A percentile compares a stretch with the other conserved stretches of the same genome.
Evolutionary conservation across 2,329 filamentous ascomycete genomes (phyloP).

Genomic region (Alternaria brassicicola): DNA sequence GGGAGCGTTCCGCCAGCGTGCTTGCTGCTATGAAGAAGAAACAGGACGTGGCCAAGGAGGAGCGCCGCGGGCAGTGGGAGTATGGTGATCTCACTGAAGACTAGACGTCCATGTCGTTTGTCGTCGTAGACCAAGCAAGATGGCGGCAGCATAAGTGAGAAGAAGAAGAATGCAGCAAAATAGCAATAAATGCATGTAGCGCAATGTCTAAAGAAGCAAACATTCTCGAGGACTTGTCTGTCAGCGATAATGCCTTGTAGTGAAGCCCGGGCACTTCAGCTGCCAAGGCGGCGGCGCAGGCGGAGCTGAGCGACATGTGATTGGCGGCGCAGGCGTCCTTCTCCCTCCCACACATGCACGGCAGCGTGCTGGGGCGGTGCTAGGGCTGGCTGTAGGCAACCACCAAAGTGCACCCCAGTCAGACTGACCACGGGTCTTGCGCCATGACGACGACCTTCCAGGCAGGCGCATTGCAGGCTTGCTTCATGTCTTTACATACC

Average conservation of each 20-base stretch:
- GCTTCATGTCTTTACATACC: conserved; percentile 24
- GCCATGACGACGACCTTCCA: conserved; percentile 39
- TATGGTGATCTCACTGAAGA: conserved; percentile 91
- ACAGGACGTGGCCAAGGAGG: conserved; percentile 78
- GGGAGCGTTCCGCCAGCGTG: conserved; percentile 78
- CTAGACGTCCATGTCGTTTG: conserved; percentile 9
- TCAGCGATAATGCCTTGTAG: not conserved
- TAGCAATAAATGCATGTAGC: not conserved
- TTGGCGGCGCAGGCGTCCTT: conserved; percentile 5
- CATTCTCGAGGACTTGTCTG: not conserved
- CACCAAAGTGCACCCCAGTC: conserved; percentile 35
- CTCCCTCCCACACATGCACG: conserved; percentile 6
- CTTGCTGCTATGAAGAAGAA: conserved; percentile 74
- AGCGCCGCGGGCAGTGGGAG: conserved; percentile 92
- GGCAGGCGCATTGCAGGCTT: conserved; percentile 33
- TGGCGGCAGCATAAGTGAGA: not conserved
- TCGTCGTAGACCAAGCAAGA: not conserved
- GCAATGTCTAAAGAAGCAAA: not conserved
- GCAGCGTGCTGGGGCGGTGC: conserved; percentile 20
- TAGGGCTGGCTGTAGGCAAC: conserved; percentile 30
- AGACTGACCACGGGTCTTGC: conserved; percentile 25
- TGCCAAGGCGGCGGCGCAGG: conserved; percentile 10
- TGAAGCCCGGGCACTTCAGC: not conserved
- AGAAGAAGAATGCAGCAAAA: no score
- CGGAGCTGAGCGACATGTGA: conserved; percentile 9